Evolutionary conservation across 2,329 filamentous ascomycete species (phyloP), one percentile per base, ranked within the genome.

Genomic region (Onygenales sp.): DNA sequence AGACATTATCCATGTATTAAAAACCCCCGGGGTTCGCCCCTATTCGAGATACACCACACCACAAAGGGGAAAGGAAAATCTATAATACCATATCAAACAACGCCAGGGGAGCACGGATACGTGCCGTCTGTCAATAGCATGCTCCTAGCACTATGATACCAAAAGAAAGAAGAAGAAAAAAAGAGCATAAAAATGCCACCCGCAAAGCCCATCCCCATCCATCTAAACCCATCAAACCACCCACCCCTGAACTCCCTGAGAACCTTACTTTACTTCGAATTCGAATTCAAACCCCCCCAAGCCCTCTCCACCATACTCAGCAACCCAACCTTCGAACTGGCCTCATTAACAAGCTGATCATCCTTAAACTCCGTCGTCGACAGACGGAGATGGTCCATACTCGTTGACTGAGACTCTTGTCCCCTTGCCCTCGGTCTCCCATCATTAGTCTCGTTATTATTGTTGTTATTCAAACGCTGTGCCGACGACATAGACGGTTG

Each of bases 291-390:
- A 13, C 27, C 14, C 13, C 45, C 51, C 55, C 50, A 57, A 7
- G 49, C 36, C 43, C 50, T 41, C 27, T 54, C 48, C 9, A 58
- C 53, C 45, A 58, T 49, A 7, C 38, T 47, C 17, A 57, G 27
- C 42, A 58, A 53, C 6, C 43, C 32, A 42, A 55, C 55, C 14
- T 46, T 50, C 43, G 49, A 49, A 6, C n/a, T n/a, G 3, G 11
- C 32, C 38, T 54, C 57, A 14, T 54, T 49, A 36, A 38, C 51
- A 51, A 55, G 21, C 43, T 57, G 55, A 5, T 43, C 39, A 35
- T 55, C 53, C 39, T 48, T 50, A 41, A 55, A 57, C 8, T 55
- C 52, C 11, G 38, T 31, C 41, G 55, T 58, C 2, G 57, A 57
- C 4, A 46, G 39, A 7, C 52, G 48, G n/a, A 58, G 41, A 49